Conservation (phyloP, 164 flowering plant genomes). For the Magnolia sinica region DNA sequence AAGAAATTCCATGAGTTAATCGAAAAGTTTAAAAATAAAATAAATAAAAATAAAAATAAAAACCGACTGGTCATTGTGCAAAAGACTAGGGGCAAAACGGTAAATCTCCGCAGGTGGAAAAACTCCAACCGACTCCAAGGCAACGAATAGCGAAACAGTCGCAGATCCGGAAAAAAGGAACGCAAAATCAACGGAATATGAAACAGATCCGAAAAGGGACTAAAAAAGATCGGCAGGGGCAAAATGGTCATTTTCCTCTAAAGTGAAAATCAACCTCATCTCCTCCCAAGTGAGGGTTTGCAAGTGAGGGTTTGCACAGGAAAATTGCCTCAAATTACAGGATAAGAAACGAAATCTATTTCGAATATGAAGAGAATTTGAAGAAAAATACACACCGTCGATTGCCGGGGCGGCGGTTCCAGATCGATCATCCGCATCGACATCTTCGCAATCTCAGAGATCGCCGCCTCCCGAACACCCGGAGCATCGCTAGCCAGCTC, state of each 20-base stretch:
- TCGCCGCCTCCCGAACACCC: slow-evolving; percentile 63
- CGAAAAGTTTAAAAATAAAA: too few relatives aligned
- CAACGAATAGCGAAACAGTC: not conserved
- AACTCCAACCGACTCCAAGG: not conserved
- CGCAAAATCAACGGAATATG: not conserved
- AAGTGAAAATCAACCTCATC: not conserved
- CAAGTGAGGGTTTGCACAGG: not conserved
- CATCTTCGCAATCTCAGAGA: slow-evolving; percentile 96
- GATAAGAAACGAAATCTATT: not conserved
- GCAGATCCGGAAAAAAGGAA: not conserved
- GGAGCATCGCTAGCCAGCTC: slow-evolving; percentile 73
- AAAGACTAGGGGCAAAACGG: not conserved
- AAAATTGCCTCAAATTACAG: not conserved
- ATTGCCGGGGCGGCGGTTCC: slow-evolving; percentile 49
- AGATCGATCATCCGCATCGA: slow-evolving; percentile 59
- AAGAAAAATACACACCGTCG: slow-evolving; percentile 4
- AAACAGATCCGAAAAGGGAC: not conserved
- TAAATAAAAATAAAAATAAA: too few relatives aligned
- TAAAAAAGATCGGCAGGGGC: not conserved
- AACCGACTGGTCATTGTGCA: not conserved
- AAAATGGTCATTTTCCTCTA: not conserved
- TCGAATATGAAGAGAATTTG: not conserved
- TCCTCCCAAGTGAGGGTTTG: not conserved
- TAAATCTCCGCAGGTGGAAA: not conserved
- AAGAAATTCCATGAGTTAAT: too few relatives aligned